Evolutionary conservation across 441 rosid species (phyloP).

Genomic region (Populus hybrid): DNA sequence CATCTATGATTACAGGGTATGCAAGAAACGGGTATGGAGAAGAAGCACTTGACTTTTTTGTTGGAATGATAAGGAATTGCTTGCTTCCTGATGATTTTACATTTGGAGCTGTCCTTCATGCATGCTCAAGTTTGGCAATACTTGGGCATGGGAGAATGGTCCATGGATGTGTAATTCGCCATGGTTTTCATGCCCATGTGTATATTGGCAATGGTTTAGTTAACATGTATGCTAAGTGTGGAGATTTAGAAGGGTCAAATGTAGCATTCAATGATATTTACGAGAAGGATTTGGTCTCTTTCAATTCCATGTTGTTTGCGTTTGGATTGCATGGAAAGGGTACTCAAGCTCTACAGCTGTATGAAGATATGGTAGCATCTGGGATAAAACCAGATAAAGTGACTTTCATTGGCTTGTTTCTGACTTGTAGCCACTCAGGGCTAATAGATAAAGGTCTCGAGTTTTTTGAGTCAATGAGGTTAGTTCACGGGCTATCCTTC

Average conservation of each 20-base stretch:
- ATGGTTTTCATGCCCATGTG: conserved; percentile 48
- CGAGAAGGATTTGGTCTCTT: conserved; percentile 64
- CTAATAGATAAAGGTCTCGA: conserved; percentile 50
- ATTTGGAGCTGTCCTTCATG: conserved; percentile 65
- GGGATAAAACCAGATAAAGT: conserved; percentile 63
- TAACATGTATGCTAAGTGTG: conserved; percentile 79
- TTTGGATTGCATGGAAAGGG: conserved; percentile 71
- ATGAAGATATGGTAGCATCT: conserved; percentile 47
- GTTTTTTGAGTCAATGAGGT: conserved; percentile 44
- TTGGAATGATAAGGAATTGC: conserved; percentile 41
- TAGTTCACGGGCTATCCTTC: conserved; percentile 39
- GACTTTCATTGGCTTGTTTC: conserved; percentile 64
- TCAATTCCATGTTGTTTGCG: conserved; percentile 71
- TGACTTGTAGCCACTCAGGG: conserved; percentile 80
- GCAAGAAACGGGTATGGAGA: conserved; percentile 62
- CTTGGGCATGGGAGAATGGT: conserved; percentile 65
- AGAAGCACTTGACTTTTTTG: conserved; percentile 50
- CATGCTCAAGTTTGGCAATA: conserved; percentile 60
- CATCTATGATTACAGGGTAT: conserved; percentile 66
- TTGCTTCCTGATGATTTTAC: conserved; percentile 47
- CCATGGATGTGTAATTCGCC: conserved; percentile 54
- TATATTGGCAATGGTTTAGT: conserved; percentile 69
- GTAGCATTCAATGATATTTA: conserved; percentile 46
- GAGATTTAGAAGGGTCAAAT: conserved; percentile 52
- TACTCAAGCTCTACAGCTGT: conserved; percentile 44